These are phyloP conservation scores for Saccharomyces hybrid DNA, from an alignment of 1,139 yeast species.

Conservation along the genomic window DNA sequence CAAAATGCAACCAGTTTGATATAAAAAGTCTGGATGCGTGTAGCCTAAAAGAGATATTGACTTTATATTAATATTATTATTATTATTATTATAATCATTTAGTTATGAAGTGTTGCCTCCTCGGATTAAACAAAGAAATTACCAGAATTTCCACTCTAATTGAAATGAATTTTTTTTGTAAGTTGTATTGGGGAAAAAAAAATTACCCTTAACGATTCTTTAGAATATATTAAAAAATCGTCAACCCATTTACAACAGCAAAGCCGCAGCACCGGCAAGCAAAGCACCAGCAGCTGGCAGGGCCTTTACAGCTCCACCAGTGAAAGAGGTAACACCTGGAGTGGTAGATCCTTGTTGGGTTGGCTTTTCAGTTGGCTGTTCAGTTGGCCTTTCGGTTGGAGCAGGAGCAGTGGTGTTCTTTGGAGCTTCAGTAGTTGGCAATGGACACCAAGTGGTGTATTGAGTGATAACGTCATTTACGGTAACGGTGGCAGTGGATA, in stretches of 20 bases:
- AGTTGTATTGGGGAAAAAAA: background rate
- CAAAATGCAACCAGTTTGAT: background rate
- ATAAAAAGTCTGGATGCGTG: background rate
- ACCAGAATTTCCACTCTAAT: background rate
- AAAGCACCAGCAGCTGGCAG: slow-evolving; percentile 36
- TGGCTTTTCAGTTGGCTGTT: slow-evolving; percentile 6
- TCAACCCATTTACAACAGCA: slow-evolving; percentile 28
- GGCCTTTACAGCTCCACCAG: slow-evolving; percentile 33
- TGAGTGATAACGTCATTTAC: slow-evolving; percentile 30
- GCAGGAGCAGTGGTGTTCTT: slow-evolving; percentile 5
- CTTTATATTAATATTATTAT: background rate
- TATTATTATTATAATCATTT: background rate
- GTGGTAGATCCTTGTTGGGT: slow-evolving; percentile 6
- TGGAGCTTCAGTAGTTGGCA: slow-evolving; percentile 16
- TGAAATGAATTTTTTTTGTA: background rate
- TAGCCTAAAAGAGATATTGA: background rate
- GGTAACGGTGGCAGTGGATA: slow-evolving; percentile 33
- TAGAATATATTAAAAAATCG: background rate
- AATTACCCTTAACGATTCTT: background rate
- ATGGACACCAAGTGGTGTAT: slow-evolving; percentile 34
- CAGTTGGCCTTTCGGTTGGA: slow-evolving; percentile 5
- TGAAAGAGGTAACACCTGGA: slow-evolving; percentile 18
- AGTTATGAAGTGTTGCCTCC: background rate
- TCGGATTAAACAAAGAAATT: background rate
- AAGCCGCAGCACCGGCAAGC: slow-evolving; percentile 35